Conservation (phyloP, 257 asterid genomes). For the Jasminum sambac region DNA sequence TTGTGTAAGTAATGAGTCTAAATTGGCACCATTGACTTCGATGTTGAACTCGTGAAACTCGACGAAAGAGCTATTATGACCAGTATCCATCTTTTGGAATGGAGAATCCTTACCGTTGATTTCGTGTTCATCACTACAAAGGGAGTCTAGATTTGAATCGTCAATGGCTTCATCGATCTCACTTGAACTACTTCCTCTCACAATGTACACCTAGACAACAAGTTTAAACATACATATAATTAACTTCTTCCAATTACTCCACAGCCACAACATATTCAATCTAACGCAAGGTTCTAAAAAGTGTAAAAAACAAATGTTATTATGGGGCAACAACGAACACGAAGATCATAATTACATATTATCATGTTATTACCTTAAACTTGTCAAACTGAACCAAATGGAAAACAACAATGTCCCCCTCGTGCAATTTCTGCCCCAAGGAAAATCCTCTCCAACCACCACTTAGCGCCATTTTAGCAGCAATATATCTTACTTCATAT, state of each 20-base stretch:
- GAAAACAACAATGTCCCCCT: constrained; percentile 68
- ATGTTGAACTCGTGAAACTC: not conserved
- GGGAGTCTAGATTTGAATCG: not conserved
- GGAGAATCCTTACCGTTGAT: not conserved
- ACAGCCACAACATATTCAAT: not conserved
- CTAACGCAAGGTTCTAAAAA: no score
- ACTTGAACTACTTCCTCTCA: not conserved
- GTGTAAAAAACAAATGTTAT: no score
- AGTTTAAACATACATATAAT: not conserved
- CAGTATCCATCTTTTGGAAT: not conserved
- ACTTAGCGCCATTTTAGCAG: constrained; percentile 53
- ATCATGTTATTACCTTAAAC: constrained; percentile 43
- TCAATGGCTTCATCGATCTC: not conserved
- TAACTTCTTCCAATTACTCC: no score
- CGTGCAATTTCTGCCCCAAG: constrained; percentile 51
- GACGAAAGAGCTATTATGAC: not conserved
- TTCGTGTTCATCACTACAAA: not conserved
- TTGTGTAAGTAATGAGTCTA: not conserved
- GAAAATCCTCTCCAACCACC: constrained; percentile 80
- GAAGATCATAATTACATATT: not conserved
- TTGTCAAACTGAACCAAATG: constrained; percentile 43
- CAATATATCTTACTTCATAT: constrained; percentile 43
- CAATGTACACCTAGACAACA: not conserved
- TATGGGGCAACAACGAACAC: no score
- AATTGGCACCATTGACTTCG: not conserved